phyloP scores from a whole-genome alignment of 1,139 yeast species.

The Lodderomyces parapsilosis region DNA sequence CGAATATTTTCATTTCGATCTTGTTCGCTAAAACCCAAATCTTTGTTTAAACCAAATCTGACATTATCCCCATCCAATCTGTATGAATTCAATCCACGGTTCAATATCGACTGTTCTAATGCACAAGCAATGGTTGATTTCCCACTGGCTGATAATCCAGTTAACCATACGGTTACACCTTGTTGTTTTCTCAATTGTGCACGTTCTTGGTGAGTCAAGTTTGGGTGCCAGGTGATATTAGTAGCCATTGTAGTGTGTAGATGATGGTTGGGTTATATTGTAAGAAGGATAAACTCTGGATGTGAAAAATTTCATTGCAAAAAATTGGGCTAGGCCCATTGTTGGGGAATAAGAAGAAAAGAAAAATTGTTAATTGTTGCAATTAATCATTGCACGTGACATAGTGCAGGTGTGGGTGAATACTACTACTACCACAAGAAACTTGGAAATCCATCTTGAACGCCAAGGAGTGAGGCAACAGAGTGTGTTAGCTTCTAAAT shows the following conservation, averaged over 20 bases:
- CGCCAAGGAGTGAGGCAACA: too few relatives aligned
- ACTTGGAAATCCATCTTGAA: too few relatives aligned
- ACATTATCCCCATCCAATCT: slow-evolving; percentile 94
- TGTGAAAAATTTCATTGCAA: slow-evolving; percentile 2
- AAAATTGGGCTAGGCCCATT: background rate
- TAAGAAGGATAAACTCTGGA: background rate
- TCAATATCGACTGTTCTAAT: slow-evolving; percentile 75
- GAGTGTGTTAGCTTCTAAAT: too few relatives aligned
- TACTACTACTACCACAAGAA: too few relatives aligned
- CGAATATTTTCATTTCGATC: slow-evolving; percentile 95
- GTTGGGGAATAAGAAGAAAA: background rate
- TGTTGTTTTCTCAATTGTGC: slow-evolving; percentile 67
- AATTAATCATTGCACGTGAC: slow-evolving; percentile 13
- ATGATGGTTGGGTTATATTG: too few relatives aligned
- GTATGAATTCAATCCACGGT: slow-evolving; percentile 68
- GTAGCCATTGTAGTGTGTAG: slow-evolving; percentile 91
- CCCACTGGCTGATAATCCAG: slow-evolving; percentile 94
- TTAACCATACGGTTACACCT: slow-evolving; percentile 92
- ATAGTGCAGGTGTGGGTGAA: background rate
- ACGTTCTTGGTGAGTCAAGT: slow-evolving; percentile 82
- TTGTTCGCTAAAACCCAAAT: slow-evolving; percentile 85
- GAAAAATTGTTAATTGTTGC: background rate
- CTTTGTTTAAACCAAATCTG: slow-evolving; percentile 91
- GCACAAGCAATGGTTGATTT: slow-evolving; percentile 96
- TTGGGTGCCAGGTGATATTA: slow-evolving; percentile 94